phyloP scores from a whole-genome alignment of 1,139 yeast genomes.

The Hansenula sp. region DNA sequence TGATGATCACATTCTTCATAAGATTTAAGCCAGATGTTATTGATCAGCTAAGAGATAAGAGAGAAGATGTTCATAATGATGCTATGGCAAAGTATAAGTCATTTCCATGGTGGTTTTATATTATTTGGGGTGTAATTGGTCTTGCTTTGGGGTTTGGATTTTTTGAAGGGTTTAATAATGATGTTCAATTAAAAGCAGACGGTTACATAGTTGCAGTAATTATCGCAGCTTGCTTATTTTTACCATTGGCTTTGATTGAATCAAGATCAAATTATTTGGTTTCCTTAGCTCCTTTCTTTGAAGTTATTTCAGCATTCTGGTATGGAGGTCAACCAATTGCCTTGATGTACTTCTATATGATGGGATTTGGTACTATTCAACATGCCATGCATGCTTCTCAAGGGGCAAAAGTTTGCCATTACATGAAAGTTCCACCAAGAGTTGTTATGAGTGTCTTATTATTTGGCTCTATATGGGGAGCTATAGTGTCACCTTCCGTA shows the following conservation, averaged over 20 bases:
- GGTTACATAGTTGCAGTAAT: background rate
- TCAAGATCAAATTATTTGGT: background rate
- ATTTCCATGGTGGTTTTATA: background rate
- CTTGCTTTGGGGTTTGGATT: background rate
- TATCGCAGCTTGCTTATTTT: background rate
- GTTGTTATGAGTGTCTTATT: background rate
- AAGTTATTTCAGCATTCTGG: background rate
- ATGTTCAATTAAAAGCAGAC: background rate
- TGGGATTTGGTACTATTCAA: background rate
- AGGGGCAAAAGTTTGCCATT: background rate
- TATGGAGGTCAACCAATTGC: background rate
- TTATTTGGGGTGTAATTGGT: background rate
- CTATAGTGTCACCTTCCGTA: background rate
- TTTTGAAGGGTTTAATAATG: background rate
- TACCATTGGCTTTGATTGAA: background rate
- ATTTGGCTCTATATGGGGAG: background rate
- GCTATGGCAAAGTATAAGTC: background rate
- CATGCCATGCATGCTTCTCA: background rate
- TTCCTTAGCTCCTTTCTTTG: background rate
- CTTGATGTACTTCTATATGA: background rate
- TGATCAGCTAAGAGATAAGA: background rate
- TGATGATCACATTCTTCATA: background rate
- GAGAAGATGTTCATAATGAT: background rate
- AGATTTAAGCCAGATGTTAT: background rate
- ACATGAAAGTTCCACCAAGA: background rate